Base-by-base conservation (phyloP, 2,329 filamentous ascomycete species). In the Alternaria consortialis region DNA sequence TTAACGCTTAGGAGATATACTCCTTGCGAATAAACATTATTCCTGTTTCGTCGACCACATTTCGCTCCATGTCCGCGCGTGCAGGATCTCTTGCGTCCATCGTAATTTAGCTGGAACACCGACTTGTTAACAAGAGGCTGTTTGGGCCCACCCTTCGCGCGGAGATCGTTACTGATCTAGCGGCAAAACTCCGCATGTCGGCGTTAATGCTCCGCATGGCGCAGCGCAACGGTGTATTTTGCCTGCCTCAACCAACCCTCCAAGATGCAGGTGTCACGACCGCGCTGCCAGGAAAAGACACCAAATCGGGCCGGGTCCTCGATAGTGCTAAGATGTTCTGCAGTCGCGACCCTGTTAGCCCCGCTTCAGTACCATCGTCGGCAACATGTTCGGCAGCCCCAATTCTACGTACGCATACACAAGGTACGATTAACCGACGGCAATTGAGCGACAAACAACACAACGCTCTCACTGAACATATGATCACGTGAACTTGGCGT, bases 121-220 rank as follows among this genome's bases (percentile, higher is more conserved):
- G 13, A 34, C 32, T 36, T 48, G 31, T 48, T 36, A 20, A 34
- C 46, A 48, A 15, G 13, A 36, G 29, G 29, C 31, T 34, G 46
- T 32, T 48, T 48, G 20, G 32, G 32, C 5, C 46, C 46, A 50
- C 46, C 46, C 31, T 25, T 23, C 20, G 23, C 32, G 29, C 46
- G 46, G 31, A 50, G 46, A 50, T 50, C 46, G 13, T 36, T 50
- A 15, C 46, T 50, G 20, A 23, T 23, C n/a, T 17, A 32, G 51
- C 52, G 48, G 47, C 48, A 17, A 13, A 40, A 32, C 27, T 62
- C 40, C 60, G 51, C 50, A 17, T 29, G 12, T 56, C 52, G 56
- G 56, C 42, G 34, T 23, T 34, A 48, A 27, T 29, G 43, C 5
- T 23, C 57, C 57, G 42, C 48, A 60, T 60, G 57, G 56, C 48